A percentile compares a stretch with the other conserved stretches of the same genome.
These are phyloP conservation scores for Globisporangium middletonii DNA, from an alignment of 352 stramenopile species.

Conservation along the genomic window DNA sequence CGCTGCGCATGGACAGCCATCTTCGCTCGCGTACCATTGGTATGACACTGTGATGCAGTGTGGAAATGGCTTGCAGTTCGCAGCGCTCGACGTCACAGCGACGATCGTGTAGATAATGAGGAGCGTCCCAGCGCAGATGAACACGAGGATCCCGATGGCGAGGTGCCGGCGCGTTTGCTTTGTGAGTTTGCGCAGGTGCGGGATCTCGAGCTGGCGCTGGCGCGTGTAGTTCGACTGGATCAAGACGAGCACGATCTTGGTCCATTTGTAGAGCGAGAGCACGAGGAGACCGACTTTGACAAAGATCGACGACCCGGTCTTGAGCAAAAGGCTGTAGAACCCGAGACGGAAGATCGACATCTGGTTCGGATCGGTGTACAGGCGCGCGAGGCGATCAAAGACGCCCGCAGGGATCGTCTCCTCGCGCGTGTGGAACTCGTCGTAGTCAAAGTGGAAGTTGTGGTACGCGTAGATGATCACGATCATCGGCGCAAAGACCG, in stretches of 20 bases:
- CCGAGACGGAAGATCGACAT: conserved; percentile 28
- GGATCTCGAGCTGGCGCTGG: conserved; percentile 11
- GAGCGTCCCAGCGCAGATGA: conserved; percentile 25
- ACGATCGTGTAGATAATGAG: conserved; percentile 27
- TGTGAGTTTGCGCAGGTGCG: conserved; percentile 3
- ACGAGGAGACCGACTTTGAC: conserved; percentile 36
- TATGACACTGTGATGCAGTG: conserved; percentile 40
- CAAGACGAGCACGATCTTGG: conserved; percentile 29
- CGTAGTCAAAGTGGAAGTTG: conserved; percentile 36
- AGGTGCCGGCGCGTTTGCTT: conserved; percentile 24
- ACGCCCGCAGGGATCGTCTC: conserved; percentile 21
- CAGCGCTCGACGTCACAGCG: conserved; percentile 20
- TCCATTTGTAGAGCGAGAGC: conserved; percentile 44
- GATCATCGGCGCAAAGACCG: conserved; percentile 37
- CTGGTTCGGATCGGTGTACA: conserved; percentile 32
- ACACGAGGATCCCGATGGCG: conserved; percentile 26
- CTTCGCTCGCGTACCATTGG: conserved; percentile 21
- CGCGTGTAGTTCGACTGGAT: conserved; percentile 21
- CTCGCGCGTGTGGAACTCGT: conserved; percentile 18
- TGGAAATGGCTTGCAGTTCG: conserved; percentile 20
- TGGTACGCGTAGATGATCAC: conserved; percentile 33
- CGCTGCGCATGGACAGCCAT: conserved; percentile 28
- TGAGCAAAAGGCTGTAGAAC: conserved; percentile 32
- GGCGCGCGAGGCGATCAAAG: conserved; percentile 29
- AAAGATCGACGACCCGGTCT: conserved; percentile 19